A percentile compares a stretch with the other conserved stretches of the same genome.
Conservation (phyloP, 192 early-diverging fungal genomes). For the Coemansia sp. region DNA sequence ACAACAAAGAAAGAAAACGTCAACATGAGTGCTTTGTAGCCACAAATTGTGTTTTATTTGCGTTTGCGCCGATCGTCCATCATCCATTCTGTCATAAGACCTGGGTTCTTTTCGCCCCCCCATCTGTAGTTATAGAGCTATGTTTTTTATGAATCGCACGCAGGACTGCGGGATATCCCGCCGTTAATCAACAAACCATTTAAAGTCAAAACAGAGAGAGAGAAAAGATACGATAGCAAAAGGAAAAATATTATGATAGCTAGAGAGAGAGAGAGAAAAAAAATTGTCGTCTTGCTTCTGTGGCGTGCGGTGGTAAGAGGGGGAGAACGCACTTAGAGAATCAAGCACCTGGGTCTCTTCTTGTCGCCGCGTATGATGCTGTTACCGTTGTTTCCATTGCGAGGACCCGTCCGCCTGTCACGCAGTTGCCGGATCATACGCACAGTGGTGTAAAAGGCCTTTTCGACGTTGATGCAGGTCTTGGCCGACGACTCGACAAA, state of each 20-base stretch:
- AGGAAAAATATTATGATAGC: neutral
- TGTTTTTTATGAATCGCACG: neutral
- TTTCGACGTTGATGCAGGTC: conserved; percentile 89
- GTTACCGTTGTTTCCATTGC: conserved; percentile 24
- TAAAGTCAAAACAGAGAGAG: neutral
- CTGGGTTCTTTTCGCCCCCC: neutral
- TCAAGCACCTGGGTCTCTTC: conserved; percentile 49
- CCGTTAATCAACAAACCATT: no score
- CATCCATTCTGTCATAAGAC: neutral
- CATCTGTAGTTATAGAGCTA: neutral
- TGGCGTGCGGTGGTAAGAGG: neutral
- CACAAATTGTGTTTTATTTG: neutral
- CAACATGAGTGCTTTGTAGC: conserved; percentile 5
- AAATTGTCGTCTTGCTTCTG: conserved; percentile 5
- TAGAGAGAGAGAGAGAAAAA: conserved; percentile 12
- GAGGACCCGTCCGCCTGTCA: conserved; percentile 51
- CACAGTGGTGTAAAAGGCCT: conserved; percentile 80
- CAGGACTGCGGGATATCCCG: no score
- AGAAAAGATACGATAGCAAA: conserved; percentile 7
- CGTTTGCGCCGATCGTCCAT: neutral
- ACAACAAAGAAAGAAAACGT: conserved; percentile 5
- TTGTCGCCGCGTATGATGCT: conserved; percentile 44
- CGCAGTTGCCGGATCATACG: conserved; percentile 73
- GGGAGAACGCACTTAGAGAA: conserved; percentile 24
- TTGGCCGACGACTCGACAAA: conserved; percentile 92